Conservation (phyloP, 495 filamentous ascomycete genomes). For the Daldinia caldariorum region DNA sequence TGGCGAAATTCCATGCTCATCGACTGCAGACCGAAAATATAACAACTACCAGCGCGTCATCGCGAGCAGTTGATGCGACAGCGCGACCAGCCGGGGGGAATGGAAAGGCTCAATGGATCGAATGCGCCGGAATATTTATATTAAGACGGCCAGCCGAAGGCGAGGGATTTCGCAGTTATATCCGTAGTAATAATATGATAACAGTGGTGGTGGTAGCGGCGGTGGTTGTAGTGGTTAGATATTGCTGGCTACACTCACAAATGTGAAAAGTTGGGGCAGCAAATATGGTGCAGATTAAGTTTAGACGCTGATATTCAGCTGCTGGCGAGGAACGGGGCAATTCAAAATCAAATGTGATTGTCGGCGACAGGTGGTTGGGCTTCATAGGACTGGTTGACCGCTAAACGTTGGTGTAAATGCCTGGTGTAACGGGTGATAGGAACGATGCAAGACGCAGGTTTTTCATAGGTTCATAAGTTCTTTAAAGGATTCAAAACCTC, state of each 20-base stretch:
- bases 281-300: slow-evolving; percentile 38
- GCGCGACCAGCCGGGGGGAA: slow-evolving; percentile 17
- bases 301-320: slow-evolving; percentile 35
- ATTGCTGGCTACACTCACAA: not conserved
- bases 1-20: slow-evolving; percentile 44
- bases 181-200: slow-evolving; percentile 4
- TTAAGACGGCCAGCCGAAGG: not conserved
- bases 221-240: slow-evolving; percentile 1
- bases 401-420: slow-evolving; percentile 15
- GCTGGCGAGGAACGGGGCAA: slow-evolving; percentile 29
- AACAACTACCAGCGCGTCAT: slow-evolving; percentile 44
- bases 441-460: slow-evolving; percentile 7
- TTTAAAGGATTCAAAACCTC: not conserved
- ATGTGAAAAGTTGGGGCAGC: slow-evolving; percentile 30
- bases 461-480: not conserved
- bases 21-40: slow-evolving; percentile 30
- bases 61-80: slow-evolving; percentile 38
- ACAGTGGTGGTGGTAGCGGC: not conserved
- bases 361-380: slow-evolving; percentile 45
- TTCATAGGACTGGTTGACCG: slow-evolving; percentile 44
- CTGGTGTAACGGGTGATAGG: slow-evolving; percentile 33
- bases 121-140: slow-evolving; percentile 22
- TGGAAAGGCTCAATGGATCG: slow-evolving; percentile 13
- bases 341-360: slow-evolving; percentile 36
- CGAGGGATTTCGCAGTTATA: not conserved